phyloP scores from a whole-genome alignment of 352 stramenopile species.

The Bremia lactucae region DNA sequence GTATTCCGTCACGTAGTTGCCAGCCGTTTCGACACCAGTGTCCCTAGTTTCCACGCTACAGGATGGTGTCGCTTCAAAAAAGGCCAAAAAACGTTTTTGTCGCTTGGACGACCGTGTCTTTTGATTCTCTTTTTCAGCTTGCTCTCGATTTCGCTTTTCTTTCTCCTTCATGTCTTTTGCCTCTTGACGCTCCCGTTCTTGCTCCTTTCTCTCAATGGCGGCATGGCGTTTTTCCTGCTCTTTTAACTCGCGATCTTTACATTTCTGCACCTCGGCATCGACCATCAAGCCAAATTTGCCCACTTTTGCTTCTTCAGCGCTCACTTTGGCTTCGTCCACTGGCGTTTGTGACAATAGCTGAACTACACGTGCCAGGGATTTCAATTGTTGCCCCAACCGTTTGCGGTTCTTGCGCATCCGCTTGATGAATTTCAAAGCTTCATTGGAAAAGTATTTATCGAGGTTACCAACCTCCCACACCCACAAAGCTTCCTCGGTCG shows the following conservation, averaged over 20 bases:
- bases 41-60: conserved; percentile 5
- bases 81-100: conserved; percentile 52
- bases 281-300: conserved; percentile 59
- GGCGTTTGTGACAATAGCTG: conserved; percentile 53
- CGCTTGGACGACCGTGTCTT: conserved; percentile 32
- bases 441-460: conserved; percentile 58
- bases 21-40: conserved; percentile 14
- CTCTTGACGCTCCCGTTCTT: conserved; percentile 43
- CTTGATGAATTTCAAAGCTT: conserved; percentile 66
- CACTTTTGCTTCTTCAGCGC: conserved; percentile 70
- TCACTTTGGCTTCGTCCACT: conserved; percentile 72
- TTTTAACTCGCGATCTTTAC: conserved; percentile 40
- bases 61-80: conserved; percentile 21
- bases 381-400: conserved; percentile 60
- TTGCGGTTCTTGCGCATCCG: conserved; percentile 74
- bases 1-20: conserved; percentile 2
- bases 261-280: conserved; percentile 52
- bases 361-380: conserved; percentile 52
- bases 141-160: conserved; percentile 39
- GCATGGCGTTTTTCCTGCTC: conserved; percentile 46
- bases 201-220: conserved; percentile 45
- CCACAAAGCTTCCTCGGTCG: conserved; percentile 59
- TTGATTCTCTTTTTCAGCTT: conserved; percentile 30
- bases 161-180: conserved; percentile 68
- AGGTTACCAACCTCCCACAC: conserved; percentile 74